A percentile compares a stretch with the other conserved stretches of the same genome.
Conservation (phyloP, 257 asterid species). For the Solanum gracilifrons region DNA sequence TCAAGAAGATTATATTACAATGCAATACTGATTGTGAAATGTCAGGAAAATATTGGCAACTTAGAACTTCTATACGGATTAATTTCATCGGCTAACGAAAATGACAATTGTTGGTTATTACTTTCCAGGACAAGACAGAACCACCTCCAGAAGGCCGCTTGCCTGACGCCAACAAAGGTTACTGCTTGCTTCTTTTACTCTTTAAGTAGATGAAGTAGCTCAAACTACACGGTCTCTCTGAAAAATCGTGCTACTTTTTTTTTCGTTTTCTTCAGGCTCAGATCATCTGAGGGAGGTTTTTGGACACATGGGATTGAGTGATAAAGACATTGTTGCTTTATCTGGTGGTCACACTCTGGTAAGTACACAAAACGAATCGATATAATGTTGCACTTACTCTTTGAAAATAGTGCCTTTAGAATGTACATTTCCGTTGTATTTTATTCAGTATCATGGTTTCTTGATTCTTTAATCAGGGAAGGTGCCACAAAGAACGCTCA, state of each 20-base stretch:
- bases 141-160: conserved; percentile 77
- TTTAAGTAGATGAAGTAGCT: background rate
- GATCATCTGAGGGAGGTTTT: conserved; percentile 88
- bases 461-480: conserved; percentile 33
- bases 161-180: conserved; percentile 85
- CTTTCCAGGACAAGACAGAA: conserved; percentile 54
- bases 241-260: background rate
- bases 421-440: background rate
- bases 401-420: background rate
- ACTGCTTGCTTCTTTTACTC: conserved; percentile 1
- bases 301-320: conserved; percentile 79
- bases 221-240: background rate
- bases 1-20: background rate
- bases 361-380: background rate
- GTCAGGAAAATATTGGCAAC: background rate
- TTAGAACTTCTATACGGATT: background rate
- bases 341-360: conserved; percentile 95
- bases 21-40: background rate
- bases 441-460: background rate
- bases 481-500: conserved; percentile 84
- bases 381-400: background rate
- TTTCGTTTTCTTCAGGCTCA: conserved; percentile 28
- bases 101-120: background rate
- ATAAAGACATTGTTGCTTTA: conserved; percentile 68
- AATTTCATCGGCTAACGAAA: background rate